Conservation (phyloP, 208 protist genomes). For the Crithidia brevicula region DNA sequence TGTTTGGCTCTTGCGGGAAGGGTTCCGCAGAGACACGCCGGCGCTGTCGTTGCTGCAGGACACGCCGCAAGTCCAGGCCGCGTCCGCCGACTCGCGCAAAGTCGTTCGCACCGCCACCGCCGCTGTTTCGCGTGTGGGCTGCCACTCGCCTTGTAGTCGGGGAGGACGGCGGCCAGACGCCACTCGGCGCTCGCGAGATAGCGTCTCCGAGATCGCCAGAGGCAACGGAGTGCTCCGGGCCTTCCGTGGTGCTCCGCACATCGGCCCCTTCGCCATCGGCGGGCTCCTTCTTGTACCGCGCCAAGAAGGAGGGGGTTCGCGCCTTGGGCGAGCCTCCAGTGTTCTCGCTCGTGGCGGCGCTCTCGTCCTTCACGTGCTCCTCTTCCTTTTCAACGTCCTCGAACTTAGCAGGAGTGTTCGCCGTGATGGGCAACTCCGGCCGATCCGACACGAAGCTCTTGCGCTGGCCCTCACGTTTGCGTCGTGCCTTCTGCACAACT, state of each 20-base stretch:
- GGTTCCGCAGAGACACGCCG: slow-evolving; percentile 6
- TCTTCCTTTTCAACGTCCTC: background rate
- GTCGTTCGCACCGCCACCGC: background rate
- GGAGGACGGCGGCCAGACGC: slow-evolving; percentile 20
- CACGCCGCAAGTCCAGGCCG: slow-evolving; percentile 22
- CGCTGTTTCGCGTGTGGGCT: background rate
- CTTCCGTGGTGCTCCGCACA: background rate
- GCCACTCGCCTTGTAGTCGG: slow-evolving; percentile 3
- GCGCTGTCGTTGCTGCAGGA: slow-evolving; percentile 32
- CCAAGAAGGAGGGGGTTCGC: background rate
- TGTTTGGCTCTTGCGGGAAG: background rate
- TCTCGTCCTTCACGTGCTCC: background rate
- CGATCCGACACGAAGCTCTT: background rate
- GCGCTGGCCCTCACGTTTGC: background rate
- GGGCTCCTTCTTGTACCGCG: background rate
- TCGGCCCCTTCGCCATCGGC: background rate
- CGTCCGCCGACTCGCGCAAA: slow-evolving; percentile 16
- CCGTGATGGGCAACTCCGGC: background rate
- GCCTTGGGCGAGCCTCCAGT: background rate
- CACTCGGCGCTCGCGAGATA: slow-evolving; percentile 14
- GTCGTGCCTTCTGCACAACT: background rate
- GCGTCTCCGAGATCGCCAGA: slow-evolving; percentile 27
- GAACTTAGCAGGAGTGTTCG: background rate
- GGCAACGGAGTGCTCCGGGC: slow-evolving; percentile 13
- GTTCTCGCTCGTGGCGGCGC: background rate